A percentile compares a stretch with the other conserved stretches of the same genome.
Conservation (phyloP, 1,284 basidiomycete genomes). For the Pascua sp. region DNA sequence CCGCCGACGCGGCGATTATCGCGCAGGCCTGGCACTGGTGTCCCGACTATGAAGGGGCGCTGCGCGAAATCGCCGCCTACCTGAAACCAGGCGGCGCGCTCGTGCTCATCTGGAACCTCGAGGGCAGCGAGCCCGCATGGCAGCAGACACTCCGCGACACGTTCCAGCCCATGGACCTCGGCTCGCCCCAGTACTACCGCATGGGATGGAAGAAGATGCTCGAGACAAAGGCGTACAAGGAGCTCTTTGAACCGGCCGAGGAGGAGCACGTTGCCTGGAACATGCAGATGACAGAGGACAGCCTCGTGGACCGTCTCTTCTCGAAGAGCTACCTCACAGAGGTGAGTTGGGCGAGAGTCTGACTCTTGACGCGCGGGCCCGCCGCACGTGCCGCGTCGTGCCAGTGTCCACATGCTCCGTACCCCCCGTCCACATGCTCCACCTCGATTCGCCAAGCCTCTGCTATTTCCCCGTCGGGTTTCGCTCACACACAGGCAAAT, state of each 20-base stretch:
- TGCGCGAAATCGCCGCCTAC: conserved; percentile 44
- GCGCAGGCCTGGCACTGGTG: conserved; percentile 51
- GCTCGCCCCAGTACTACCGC: conserved; percentile 45
- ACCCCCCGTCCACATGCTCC: too few species aligned
- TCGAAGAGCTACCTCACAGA: conserved; percentile 47
- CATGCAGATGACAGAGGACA: conserved; percentile 30
- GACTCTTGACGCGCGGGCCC: too few species aligned
- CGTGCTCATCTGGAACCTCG: conserved; percentile 49
- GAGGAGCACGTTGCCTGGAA: conserved; percentile 26
- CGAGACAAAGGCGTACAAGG: conserved; percentile 31
- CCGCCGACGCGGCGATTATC: conserved; percentile 46
- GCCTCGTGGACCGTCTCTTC: conserved; percentile 35
- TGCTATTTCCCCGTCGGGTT: too few species aligned
- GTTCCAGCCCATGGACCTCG: conserved; percentile 36
- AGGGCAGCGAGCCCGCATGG: conserved; percentile 24
- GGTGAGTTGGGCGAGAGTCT: too few species aligned
- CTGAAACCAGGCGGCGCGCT: conserved; percentile 44
- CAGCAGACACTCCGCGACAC: conserved; percentile 24
- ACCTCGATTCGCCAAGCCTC: too few species aligned
- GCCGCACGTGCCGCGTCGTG: too few species aligned
- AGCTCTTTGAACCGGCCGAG: conserved; percentile 29
- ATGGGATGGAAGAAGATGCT: conserved; percentile 34
- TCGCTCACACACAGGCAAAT: conserved; percentile 23
- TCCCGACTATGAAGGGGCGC: conserved; percentile 40
- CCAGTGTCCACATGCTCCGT: too few species aligned